Base-by-base conservation (phyloP, 192 early-diverging fungal species). In the Coemansia reversa region DNA sequence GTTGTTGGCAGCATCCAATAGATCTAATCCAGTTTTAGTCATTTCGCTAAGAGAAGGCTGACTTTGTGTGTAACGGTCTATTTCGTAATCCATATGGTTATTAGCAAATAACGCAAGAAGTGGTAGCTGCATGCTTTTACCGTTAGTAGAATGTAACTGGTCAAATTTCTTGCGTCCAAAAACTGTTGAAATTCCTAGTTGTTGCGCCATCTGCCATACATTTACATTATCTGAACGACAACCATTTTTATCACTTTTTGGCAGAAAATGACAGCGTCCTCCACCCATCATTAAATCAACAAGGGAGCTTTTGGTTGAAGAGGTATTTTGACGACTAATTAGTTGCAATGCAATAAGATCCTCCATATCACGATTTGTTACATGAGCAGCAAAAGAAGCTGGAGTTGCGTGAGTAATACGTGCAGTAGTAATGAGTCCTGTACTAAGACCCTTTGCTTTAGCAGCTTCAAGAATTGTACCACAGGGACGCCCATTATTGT, bases 371-470 rank as follows among this genome's bases (percentile, higher is more conserved):
- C 86, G 67, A 54, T 83, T 52, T 4, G 42, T 56, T 0, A 81
- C 84, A 42, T 88, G 86, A 0, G 85, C 79, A 29, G 81, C 84
- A 63, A 86, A 87, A 0, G 85, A 60, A 0, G 82, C 86, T 0
- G 86, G 86, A 22, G 86, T 87, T 0, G 86, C 86, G 53, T 88
- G 86, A 0, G 84, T 88, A 24, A 88, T 81, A 2, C 86, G 79
- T 2, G 86, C 79, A 0, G 86, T 88, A 7, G 79, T 84, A 0
- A 88, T 86, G 11, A 88, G 66, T 5, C 81, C 86, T 0, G 86
- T 88, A 24, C 30, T 4, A 35, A 84, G 80, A 0, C 82, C 79
- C 3, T 27, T 33, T 1, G 59, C 24, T 28, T 87, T 85, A 49
- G 86, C 86, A 0, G 85, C 86, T 63, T 88, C 86, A 8, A 88